These are phyloP conservation scores for Didymella lethalis DNA, from an alignment of 2,329 filamentous ascomycete species.

Conservation along the genomic window DNA sequence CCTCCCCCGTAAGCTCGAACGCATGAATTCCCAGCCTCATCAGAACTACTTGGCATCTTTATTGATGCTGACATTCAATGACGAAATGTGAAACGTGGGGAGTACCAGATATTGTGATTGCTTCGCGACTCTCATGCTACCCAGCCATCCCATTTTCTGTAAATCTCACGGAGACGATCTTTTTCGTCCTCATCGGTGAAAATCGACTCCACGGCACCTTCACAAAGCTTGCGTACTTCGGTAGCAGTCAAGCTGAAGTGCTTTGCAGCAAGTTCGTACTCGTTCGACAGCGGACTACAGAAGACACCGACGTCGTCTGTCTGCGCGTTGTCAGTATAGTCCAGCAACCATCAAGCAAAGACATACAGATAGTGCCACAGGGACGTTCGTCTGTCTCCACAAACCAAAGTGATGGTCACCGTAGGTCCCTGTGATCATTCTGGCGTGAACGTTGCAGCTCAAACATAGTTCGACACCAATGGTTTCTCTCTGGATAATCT, in stretches of 20 bases:
- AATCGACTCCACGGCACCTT: conserved; percentile 68
- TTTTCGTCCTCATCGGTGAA: conserved; percentile 72
- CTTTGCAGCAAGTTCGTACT: conserved; percentile 75
- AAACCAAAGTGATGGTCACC: conserved; percentile 78
- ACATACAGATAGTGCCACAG: conserved; percentile 73
- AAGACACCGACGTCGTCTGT: conserved; percentile 88
- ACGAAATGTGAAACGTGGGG: background rate
- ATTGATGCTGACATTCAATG: background rate
- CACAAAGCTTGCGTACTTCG: conserved; percentile 64
- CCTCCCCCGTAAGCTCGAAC: background rate
- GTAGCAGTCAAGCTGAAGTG: conserved; percentile 68
- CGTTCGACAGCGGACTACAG: conserved; percentile 76
- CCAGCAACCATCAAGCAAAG: background rate
- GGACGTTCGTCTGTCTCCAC: conserved; percentile 67
- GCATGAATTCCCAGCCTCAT: background rate
- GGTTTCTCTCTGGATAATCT: conserved; percentile 61
- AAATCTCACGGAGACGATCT: conserved; percentile 54
- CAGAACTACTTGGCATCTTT: background rate
- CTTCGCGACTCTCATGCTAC: background rate
- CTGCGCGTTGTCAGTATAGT: conserved; percentile 53
- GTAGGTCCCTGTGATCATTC: conserved; percentile 72
- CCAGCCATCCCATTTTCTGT: conserved; percentile 36
- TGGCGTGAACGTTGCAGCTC: conserved; percentile 80
- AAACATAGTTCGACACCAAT: conserved; percentile 79
- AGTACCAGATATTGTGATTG: background rate